Conservation (phyloP, 192 early-diverging fungal species). For the Backusella tuberculispora region DNA sequence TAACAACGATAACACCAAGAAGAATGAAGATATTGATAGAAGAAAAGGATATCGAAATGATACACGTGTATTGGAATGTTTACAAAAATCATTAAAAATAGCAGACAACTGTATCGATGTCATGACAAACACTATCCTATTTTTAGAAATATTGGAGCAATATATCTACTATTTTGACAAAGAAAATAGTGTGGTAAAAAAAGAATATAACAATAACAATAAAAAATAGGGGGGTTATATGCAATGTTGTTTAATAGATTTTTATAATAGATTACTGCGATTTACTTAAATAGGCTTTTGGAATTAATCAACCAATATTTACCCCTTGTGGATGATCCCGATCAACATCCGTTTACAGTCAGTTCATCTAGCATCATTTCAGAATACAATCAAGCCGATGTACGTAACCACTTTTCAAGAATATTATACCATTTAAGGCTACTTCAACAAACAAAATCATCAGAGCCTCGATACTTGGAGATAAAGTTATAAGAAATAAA, state of each 20-base stretch:
- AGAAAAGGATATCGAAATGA: slow-evolving; percentile 72
- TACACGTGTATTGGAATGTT: slow-evolving; percentile 84
- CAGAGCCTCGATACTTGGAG: not conserved
- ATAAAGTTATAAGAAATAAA: slow-evolving; percentile 10
- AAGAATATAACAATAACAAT: not conserved
- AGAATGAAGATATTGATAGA: too few species aligned
- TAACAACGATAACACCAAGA: too few species aligned
- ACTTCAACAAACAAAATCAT: not conserved
- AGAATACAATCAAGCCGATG: slow-evolving; percentile 25
- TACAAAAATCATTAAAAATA: slow-evolving; percentile 95
- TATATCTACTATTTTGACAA: slow-evolving; percentile 94
- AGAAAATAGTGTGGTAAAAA: slow-evolving; percentile 76
- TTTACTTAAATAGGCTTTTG: slow-evolving; percentile 92
- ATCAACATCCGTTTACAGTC: slow-evolving; percentile 60
- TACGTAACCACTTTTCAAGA: slow-evolving; percentile 7
- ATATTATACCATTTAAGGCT: not conserved
- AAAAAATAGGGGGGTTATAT: slow-evolving; percentile 4
- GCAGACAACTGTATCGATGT: slow-evolving; percentile 93
- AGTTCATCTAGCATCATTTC: slow-evolving; percentile 63
- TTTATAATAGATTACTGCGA: slow-evolving; percentile 65
- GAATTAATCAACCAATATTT: slow-evolving; percentile 88
- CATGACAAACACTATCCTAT: slow-evolving; percentile 83
- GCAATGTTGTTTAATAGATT: not conserved
- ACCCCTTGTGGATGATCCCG: slow-evolving; percentile 69
- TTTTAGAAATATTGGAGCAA: slow-evolving; percentile 94